These are phyloP conservation scores for Smallanthus sonchifolius DNA, from an alignment of 129 eudicot genomes.

Conservation along the genomic window DNA sequence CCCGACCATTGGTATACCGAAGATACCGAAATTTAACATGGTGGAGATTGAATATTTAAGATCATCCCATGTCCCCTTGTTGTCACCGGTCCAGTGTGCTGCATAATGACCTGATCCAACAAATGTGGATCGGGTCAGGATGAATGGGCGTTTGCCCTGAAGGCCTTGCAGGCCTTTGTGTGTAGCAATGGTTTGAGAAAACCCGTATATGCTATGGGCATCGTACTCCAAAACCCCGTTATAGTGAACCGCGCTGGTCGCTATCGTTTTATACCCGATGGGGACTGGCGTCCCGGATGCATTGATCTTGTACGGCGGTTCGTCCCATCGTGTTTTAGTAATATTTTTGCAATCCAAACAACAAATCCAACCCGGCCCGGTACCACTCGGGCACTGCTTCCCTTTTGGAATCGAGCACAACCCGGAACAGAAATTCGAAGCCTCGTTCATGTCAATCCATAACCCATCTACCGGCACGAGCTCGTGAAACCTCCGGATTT, in stretches of 20 bases:
- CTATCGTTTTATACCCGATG: conserved; percentile 79
- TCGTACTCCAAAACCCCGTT: conserved; percentile 85
- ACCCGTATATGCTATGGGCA: conserved; percentile 92
- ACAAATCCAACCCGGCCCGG: conserved; percentile 90
- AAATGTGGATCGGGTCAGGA: conserved; percentile 74
- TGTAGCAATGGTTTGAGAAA: conserved; percentile 69
- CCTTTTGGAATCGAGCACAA: conserved; percentile 76
- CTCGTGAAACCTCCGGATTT: conserved; percentile 75
- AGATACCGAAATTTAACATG: conserved; percentile 87
- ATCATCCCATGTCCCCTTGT: conserved; percentile 85
- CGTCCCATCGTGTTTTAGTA: conserved; percentile 81
- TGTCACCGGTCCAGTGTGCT: conserved; percentile 99
- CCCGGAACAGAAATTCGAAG: conserved; percentile 81
- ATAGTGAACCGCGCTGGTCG: conserved; percentile 84
- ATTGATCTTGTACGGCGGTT: conserved; percentile 93
- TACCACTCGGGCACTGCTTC: conserved; percentile 72
- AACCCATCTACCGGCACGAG: conserved; percentile 92
- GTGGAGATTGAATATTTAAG: conserved; percentile 79
- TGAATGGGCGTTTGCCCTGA: conserved; percentile 86
- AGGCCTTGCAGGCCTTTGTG: conserved; percentile 68
- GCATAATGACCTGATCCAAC: conserved; percentile 93
- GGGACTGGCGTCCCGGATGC: conserved; percentile 69
- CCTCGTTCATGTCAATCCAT: conserved; percentile 98
- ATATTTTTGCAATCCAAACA: conserved; percentile 87
- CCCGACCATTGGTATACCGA: conserved; percentile 97